These are phyloP conservation scores for Ormosia semicastrata DNA, from an alignment of 306 rosid species.

Conservation along the genomic window DNA sequence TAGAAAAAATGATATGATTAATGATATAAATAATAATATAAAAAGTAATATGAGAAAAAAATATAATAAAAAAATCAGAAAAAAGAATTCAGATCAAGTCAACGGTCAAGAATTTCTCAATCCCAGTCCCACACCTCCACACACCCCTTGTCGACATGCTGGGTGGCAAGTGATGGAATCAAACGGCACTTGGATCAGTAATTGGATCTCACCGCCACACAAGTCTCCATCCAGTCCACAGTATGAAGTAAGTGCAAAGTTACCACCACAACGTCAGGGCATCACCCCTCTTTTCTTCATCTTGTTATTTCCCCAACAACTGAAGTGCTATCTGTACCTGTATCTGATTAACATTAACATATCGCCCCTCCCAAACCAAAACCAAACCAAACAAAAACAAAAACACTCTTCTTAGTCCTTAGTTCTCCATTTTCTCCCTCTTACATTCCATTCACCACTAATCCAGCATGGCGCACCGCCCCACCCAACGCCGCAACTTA, in stretches of 20 bases:
- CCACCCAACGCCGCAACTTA: constrained; percentile 47
- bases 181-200: not conserved
- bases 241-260: not conserved
- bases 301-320: not conserved
- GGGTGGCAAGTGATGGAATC: constrained; percentile 28
- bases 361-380: not conserved
- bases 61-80: no score
- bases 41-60: no score
- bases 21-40: no score
- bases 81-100: constrained; percentile 36
- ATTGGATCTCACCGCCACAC: constrained; percentile 35
- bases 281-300: not conserved
- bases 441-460: no score
- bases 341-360: not conserved
- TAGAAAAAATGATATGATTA: no score
- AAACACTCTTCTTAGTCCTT: not conserved
- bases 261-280: not conserved
- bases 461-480: constrained; percentile 38
- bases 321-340: no score
- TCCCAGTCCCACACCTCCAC: no score
- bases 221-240: constrained; percentile 10
- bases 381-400: not conserved
- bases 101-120: constrained; percentile 32
- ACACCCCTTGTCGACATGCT: no score
- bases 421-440: not conserved